Base-by-base conservation (phyloP, 768 basidiomycete species). In the Chalciporus sphaerocephalus region DNA sequence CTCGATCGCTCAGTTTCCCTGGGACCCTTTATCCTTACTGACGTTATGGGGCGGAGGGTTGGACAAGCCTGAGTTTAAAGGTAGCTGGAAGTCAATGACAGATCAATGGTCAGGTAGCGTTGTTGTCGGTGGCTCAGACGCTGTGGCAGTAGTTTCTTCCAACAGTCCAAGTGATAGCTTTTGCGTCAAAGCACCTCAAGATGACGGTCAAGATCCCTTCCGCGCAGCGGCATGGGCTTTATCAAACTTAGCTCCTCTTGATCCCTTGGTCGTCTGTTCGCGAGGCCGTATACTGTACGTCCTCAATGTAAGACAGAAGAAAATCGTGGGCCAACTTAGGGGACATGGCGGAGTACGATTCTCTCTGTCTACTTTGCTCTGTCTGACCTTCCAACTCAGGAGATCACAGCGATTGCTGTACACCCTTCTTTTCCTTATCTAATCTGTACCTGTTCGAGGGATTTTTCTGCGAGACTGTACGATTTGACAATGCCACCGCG, bases 291-390 rank as follows among this genome's bases (percentile, higher is more conserved):
- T 83, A 17, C 51, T 88, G 17, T 80, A 80, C 56, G 67, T 86
- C 13, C 73, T 79, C 56, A 72, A 81, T 52, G 64, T 75, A 9
- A 64, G 62, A 40, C 63, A 58, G 16, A 65, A 67, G 32, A 56
- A 59, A 3, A 48, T 81, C 5, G 46, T 74, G 3, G 74, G 81
- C 6, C 69, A 66, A 49, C 66, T 85, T 32, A 76, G 82, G 30
- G 86, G 85, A 2, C 87, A 89, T 59, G 87, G 87, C 17, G 83
- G 81, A 28, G 87, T 86, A 66, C 67, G 80, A 65, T 34, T 38
- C n/a, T 38, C 23, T 36, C 38, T 18, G 11, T 5, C 25, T 42
- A n/a, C 12, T 10, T 11, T 25, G 36, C 35, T 4, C 32, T 41
- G 25, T 13, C 51, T 57, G 55, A 52, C 34, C 32, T 33, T 13